Percentiles rank a stretch among this genome's conserved stretches.
Evolutionary conservation across 306 rosid genomes (phyloP).

Genomic region (Psophocarpus tetragonolobus): DNA sequence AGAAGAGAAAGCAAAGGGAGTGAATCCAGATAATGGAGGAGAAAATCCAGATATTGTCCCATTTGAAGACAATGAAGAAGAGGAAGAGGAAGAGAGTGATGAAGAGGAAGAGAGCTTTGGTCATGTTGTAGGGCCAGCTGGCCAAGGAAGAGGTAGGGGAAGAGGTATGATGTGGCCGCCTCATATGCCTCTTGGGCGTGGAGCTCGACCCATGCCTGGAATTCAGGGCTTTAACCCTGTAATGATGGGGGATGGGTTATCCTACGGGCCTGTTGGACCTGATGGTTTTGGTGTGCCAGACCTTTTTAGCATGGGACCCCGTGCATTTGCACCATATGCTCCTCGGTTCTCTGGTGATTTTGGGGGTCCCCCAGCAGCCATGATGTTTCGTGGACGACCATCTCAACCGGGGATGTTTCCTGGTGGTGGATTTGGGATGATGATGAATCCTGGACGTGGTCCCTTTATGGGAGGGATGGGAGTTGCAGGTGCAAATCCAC

Average conservation of each 20-base stretch:
- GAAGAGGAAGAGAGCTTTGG: constrained; percentile 91
- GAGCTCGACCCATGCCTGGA: constrained; percentile 93
- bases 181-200: constrained; percentile 86
- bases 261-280: constrained; percentile 84
- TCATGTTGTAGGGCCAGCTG: constrained; percentile 61
- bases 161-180: constrained; percentile 98
- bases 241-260: constrained; percentile 93
- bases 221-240: constrained; percentile 87
- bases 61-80: constrained; percentile 99
- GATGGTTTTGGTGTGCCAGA: constrained; percentile 96
- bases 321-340: constrained; percentile 82
- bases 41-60: constrained; percentile 98
- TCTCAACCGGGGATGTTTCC: constrained; percentile 92
- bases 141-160: constrained; percentile 94
- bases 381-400: constrained; percentile 97
- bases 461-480: constrained; percentile 98
- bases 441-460: constrained; percentile 92
- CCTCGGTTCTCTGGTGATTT: constrained; percentile 93
- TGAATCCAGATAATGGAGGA: constrained; percentile 81
- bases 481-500: constrained; percentile 71
- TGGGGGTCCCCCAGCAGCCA: constrained; percentile 72
- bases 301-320: constrained; percentile 85
- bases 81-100: constrained; percentile 99
- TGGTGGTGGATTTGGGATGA: constrained; percentile 91
- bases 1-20: constrained; percentile 99